Percentiles rank a stretch among this genome's conserved stretches.
These are phyloP conservation scores for Clonostachys rosea DNA, from an alignment of 2,329 filamentous ascomycete species.

Conservation along the genomic window DNA sequence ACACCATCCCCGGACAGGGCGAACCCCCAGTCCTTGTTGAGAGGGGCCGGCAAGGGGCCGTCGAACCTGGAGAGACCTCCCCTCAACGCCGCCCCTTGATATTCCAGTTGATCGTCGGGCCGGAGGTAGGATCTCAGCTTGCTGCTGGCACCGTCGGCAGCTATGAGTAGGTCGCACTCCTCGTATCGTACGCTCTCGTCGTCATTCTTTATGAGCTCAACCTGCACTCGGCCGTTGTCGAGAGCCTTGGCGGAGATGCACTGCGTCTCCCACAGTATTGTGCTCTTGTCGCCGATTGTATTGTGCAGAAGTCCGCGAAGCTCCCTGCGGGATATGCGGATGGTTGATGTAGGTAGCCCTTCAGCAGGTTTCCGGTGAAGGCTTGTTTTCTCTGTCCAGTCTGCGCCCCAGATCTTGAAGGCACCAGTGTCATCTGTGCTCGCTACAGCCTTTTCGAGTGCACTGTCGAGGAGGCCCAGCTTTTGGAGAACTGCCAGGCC, in stretches of 20 bases:
- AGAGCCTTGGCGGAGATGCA: constrained; percentile 15
- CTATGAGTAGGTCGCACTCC: constrained; percentile 35
- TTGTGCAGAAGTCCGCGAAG: constrained; percentile 26
- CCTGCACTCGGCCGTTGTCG: constrained; percentile 12
- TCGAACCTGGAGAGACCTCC: constrained; percentile 30
- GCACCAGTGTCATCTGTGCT: constrained; percentile 17
- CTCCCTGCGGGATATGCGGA: constrained; percentile 29
- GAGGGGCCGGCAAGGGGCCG: constrained; percentile 18
- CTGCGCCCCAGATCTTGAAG: constrained; percentile 33
- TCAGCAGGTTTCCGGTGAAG: constrained; percentile 19
- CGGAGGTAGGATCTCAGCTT: constrained; percentile 29
- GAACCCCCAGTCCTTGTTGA: constrained; percentile 32
- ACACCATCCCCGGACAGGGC: constrained; percentile 29
- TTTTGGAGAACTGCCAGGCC: constrained; percentile 30
- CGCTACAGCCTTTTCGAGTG: constrained; percentile 20
- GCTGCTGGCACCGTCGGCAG: constrained; percentile 37
- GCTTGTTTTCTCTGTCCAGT: constrained; percentile 26
- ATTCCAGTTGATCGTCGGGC: constrained; percentile 30
- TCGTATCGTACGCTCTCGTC: constrained; percentile 6
- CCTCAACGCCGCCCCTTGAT: constrained; percentile 30
- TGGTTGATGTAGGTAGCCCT: constrained; percentile 24
- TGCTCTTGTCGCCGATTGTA: constrained; percentile 6
- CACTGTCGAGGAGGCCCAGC: constrained; percentile 27
- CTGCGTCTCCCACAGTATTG: constrained; percentile 14
- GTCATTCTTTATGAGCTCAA: constrained; percentile 7